Base-by-base conservation (phyloP, 2,329 filamentous ascomycete species). In the Aspergillus ustus region DNA sequence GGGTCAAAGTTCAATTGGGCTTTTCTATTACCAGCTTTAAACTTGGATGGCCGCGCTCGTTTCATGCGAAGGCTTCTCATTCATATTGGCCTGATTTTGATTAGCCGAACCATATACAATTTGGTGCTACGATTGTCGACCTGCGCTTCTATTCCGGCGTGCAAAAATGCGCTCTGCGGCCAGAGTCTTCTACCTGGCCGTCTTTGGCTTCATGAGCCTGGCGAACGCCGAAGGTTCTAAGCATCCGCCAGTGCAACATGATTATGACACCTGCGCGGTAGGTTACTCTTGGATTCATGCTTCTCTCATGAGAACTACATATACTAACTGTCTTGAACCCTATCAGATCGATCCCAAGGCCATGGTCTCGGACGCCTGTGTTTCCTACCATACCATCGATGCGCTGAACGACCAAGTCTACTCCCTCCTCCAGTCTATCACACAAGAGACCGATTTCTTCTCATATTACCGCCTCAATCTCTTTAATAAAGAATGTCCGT, bases 401-500 rank as follows among this genome's bases (percentile, higher is more conserved):
- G 82, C 84, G 45, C 83, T 99, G 57, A 99, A 98, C 79, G 78
- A 83, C 67, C 85, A 87, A 63, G 84, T 97, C 65, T 89, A 89
- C 70, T 91, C 93, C 19, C 86, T 88, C 56, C 81, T 99, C 68
- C 86, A 91, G 70, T 89, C 91, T 59, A 87, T 99, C 50, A 96
- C 92, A 0, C 87, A 87, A 69, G 88, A 91, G 57, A 96, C 94
- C 76, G 95, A 99, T 78, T 99, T 97, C 85, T 99, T 99, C 80
- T 94, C 94, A 57, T 93, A 98, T 79, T 99, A 98, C 81, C 90
- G 95, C 61, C 82, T 99, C 50, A 98, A 97, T 76, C 85, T 99
- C 20, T 99, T 92, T 79, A 91, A 96, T 78, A 97, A 95, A 78
- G 88, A 87, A 79, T 99, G 95, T 73, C 95, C 95, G 0, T 99